phyloP scores from a whole-genome alignment of 139 green algal genomes.

The Trebouxia sp. region DNA sequence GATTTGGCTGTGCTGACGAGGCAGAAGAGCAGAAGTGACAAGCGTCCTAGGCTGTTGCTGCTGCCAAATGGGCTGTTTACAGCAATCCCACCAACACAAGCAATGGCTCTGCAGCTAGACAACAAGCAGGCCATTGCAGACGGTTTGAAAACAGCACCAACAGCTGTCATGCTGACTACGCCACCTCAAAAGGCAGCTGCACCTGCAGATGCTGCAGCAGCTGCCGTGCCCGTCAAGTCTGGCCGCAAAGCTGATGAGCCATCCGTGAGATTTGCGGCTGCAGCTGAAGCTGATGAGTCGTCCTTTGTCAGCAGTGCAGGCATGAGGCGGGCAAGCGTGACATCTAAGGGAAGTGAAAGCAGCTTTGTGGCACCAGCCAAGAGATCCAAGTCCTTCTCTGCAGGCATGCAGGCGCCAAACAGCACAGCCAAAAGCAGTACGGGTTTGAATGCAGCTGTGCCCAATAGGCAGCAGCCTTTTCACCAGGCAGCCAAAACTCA shows the following conservation, averaged over 20 bases:
- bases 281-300: neutral
- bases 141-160: neutral
- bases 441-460: neutral
- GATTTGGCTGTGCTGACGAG: neutral
- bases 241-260: neutral
- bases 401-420: neutral
- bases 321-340: constrained; percentile 6
- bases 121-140: constrained; percentile 9
- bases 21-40: constrained; percentile 6
- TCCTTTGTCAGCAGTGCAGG: neutral
- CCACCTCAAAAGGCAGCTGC: neutral
- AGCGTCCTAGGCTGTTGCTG: neutral
- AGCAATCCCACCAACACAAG: neutral
- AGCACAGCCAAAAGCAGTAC: neutral
- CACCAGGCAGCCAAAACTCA: neutral
- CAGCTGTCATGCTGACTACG: neutral
- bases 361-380: neutral
- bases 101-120: neutral
- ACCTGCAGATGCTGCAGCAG: neutral
- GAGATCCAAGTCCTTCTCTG: constrained; percentile 7
- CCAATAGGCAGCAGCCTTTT: neutral
- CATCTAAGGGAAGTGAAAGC: neutral
- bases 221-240: neutral
- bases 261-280: neutral
- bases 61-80: neutral